These are phyloP conservation scores for Fraxinus xanthoxyloides DNA, from an alignment of 305 asterid species.

Conservation along the genomic window DNA sequence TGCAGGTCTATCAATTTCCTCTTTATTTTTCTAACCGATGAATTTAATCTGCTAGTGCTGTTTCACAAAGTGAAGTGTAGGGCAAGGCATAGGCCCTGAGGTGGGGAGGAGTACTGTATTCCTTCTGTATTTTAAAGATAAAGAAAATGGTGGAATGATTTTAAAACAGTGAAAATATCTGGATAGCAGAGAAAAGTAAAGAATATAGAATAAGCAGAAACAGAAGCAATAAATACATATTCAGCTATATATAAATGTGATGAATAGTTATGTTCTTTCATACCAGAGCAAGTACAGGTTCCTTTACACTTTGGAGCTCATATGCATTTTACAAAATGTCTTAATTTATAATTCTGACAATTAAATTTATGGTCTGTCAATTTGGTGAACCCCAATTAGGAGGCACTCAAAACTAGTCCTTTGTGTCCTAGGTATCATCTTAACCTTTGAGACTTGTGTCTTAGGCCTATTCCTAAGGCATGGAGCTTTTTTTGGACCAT, in stretches of 20 bases:
- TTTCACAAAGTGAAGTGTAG: conserved; percentile 2
- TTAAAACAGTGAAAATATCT: neutral
- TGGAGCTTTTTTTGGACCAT: neutral
- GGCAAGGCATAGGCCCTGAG: conserved; percentile 1
- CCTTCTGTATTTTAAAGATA: conserved; percentile 3
- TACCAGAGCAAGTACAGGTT: conserved; percentile 6
- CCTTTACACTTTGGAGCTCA: conserved; percentile 1
- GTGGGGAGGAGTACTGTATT: neutral
- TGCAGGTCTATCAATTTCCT: too few relatives aligned
- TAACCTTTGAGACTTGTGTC: conserved; percentile 1
- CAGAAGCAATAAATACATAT: conserved; percentile 4
- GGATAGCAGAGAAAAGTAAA: conserved; percentile 12
- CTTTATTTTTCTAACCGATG: conserved; percentile 16
- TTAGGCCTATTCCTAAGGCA: conserved; percentile 9
- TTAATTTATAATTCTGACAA: neutral
- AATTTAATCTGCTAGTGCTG: conserved; percentile 3
- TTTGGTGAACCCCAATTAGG: conserved; percentile 5
- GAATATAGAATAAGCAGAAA: conserved; percentile 13
- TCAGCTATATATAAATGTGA: neutral
- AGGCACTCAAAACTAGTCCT: neutral
- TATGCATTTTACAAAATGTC: neutral
- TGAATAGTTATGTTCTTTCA: neutral
- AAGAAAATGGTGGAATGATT: conserved; percentile 2
- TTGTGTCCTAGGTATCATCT: conserved; percentile 11
- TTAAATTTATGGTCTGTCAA: conserved; percentile 5